phyloP scores from a whole-genome alignment of 148 eudicot species.

The Fagopyrum esculentum region DNA sequence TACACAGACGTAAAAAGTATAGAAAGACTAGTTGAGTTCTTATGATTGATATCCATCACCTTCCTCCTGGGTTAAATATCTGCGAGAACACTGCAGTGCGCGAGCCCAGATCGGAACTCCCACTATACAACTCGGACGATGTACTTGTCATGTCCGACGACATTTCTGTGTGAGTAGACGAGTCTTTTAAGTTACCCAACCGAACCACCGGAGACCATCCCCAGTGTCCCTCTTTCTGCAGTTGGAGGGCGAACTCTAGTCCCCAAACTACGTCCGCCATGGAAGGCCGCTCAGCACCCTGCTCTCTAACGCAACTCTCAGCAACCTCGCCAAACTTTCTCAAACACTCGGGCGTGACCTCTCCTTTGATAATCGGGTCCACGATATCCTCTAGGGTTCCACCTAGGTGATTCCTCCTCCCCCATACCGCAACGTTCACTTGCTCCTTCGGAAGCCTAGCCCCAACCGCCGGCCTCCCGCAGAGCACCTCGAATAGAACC shows the following conservation, averaged over 20 bases:
- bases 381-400: constrained; percentile 59
- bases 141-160: background rate
- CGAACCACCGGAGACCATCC: background rate
- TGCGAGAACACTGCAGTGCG: constrained; percentile 1
- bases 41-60: background rate
- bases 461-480: constrained; percentile 88
- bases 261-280: constrained; percentile 97
- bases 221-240: constrained; percentile 31
- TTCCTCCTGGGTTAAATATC: constrained; percentile 3
- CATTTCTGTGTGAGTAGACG: background rate
- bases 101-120: background rate
- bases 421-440: constrained; percentile 92
- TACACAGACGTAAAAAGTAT: no score
- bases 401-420: constrained; percentile 51
- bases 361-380: constrained; percentile 45
- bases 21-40: no score
- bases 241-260: constrained; percentile 68
- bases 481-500: constrained; percentile 77
- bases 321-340: constrained; percentile 74
- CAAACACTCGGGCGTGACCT: constrained; percentile 50
- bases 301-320: constrained; percentile 84
- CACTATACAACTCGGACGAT: background rate
- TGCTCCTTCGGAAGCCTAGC: constrained; percentile 63
- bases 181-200: background rate
- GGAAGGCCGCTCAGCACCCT: constrained; percentile 79